Conservation (phyloP, 78 protist species). For the Polysphondylium violaceum region DNA sequence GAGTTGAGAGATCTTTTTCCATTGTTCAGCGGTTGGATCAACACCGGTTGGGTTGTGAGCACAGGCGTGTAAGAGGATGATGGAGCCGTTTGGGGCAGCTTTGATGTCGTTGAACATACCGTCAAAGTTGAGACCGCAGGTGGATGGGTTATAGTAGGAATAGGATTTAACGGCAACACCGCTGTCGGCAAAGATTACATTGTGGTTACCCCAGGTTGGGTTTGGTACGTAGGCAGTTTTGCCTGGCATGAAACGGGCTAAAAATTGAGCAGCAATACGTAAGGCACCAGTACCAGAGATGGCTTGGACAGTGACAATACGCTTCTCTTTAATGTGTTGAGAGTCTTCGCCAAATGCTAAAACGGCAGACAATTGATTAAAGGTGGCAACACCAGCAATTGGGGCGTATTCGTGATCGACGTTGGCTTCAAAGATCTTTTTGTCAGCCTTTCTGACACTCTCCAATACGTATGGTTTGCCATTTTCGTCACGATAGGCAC, state of each 20-base stretch:
- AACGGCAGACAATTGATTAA: conserved; percentile 64
- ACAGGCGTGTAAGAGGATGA: conserved; percentile 96
- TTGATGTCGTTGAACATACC: conserved; percentile 92
- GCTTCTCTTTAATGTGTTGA: conserved; percentile 44
- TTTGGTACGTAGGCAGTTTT: conserved; percentile 89
- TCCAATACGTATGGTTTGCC: conserved; percentile 86
- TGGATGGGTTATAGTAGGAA: conserved; percentile 86
- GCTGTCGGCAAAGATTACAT: conserved; percentile 76
- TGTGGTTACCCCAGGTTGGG: conserved; percentile 99
- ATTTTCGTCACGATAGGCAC: conserved; percentile 90
- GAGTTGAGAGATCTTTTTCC: conserved; percentile 87
- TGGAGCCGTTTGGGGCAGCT: conserved; percentile 82
- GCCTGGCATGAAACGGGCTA: conserved; percentile 54
- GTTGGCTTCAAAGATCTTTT: conserved; percentile 32
- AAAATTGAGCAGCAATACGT: conserved; percentile 91
- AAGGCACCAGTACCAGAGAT: conserved; percentile 98
- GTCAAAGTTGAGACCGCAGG: conserved; percentile 86
- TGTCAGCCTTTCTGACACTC: conserved; percentile 87
- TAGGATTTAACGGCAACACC: conserved; percentile 83
- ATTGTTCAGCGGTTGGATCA: conserved; percentile 97
- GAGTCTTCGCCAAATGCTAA: conserved; percentile 69
- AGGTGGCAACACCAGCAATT: conserved; percentile 86
- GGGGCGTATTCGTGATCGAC: conserved; percentile 93
- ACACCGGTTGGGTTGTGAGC: conserved; percentile 99
- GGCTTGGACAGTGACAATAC: conserved; percentile 90